Conservation (phyloP, 306 rosid species). For the Castanopsis chinensis region DNA sequence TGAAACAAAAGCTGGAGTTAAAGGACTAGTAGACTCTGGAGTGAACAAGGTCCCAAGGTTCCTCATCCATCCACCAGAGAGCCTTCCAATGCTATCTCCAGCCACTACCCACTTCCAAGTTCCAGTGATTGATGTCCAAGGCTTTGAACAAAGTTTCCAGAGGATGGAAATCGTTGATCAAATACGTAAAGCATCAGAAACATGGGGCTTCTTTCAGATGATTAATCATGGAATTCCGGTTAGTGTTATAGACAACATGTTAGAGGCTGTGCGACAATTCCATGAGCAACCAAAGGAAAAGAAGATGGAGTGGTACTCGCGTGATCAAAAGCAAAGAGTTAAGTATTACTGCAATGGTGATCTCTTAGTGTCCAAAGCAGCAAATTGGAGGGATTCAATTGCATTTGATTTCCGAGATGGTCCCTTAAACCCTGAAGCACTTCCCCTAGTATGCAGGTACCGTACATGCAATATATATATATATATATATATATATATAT, state of each 20-base stretch:
- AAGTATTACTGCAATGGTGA: constrained; percentile 70
- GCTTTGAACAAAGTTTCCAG: constrained; percentile 17
- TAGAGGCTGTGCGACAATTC: constrained; percentile 43
- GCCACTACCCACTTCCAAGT: constrained; percentile 23
- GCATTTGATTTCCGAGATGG: constrained; percentile 61
- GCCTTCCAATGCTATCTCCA: not conserved
- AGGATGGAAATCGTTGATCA: constrained; percentile 35
- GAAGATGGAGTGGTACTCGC: constrained; percentile 72
- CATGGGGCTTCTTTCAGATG: constrained; percentile 83
- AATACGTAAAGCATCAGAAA: constrained; percentile 55
- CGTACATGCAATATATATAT: not conserved
- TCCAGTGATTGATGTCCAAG: constrained; percentile 63
- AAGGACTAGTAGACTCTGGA: constrained; percentile 68
- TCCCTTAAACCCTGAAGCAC: constrained; percentile 43
- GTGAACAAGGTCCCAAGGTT: constrained; percentile 56
- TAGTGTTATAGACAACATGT: constrained; percentile 41
- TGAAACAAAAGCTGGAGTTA: constrained; percentile 70
- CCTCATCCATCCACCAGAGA: constrained; percentile 51
- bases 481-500: not conserved
- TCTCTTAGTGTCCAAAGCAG: constrained; percentile 57
- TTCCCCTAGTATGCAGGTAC: constrained; percentile 66
- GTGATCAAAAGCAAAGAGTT: constrained; percentile 46
- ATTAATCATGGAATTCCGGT: constrained; percentile 65
- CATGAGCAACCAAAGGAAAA: constrained; percentile 65
- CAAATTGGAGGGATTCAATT: constrained; percentile 85